Evolutionary conservation across 371 early-diverging fungal genomes (phyloP).

Genomic region (Zancudomyces culisetae): DNA sequence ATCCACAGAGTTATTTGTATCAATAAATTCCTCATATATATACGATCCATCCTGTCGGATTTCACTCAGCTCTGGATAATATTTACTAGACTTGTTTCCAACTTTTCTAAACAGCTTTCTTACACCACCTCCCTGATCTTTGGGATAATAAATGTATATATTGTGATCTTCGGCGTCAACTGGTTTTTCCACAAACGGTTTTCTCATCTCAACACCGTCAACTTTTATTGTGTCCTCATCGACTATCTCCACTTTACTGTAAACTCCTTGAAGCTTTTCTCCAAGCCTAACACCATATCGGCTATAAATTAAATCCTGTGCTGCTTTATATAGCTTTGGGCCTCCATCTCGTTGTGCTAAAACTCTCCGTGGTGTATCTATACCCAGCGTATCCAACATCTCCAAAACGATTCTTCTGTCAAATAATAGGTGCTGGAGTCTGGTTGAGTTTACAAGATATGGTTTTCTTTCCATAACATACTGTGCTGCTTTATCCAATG

Average conservation of each 20-base stretch:
- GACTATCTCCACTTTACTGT: constrained; percentile 26
- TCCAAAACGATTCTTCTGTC: constrained; percentile 79
- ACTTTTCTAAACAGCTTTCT: constrained; percentile 90
- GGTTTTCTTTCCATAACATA: constrained; percentile 73
- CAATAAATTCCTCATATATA: constrained; percentile 91
- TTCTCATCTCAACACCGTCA: constrained; percentile 42
- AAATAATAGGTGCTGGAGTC: constrained; percentile 75
- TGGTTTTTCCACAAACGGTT: constrained; percentile 98
- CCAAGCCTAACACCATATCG: constrained; percentile 9
- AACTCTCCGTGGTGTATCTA: constrained; percentile 73
- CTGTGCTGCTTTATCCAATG: constrained; percentile 78
- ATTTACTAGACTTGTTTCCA: constrained; percentile 92
- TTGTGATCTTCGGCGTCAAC: constrained; percentile 93
- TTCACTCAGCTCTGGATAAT: constrained; percentile 39
- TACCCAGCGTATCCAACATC: constrained; percentile 63
- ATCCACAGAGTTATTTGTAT: constrained; percentile 85
- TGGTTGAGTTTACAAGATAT: constrained; percentile 78
- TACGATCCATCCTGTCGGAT: constrained; percentile 67
- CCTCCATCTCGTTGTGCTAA: constrained; percentile 55
- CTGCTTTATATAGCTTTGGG: constrained; percentile 31
- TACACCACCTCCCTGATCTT: constrained; percentile 72
- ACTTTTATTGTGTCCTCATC: constrained; percentile 58
- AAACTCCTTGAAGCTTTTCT: background rate
- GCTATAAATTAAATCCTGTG: constrained; percentile 23
- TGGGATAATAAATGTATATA: constrained; percentile 84